Percentiles rank a stretch among this genome's conserved stretches.
phyloP scores from a whole-genome alignment of 345 rosid genomes.

The Microcos paniculata region DNA sequence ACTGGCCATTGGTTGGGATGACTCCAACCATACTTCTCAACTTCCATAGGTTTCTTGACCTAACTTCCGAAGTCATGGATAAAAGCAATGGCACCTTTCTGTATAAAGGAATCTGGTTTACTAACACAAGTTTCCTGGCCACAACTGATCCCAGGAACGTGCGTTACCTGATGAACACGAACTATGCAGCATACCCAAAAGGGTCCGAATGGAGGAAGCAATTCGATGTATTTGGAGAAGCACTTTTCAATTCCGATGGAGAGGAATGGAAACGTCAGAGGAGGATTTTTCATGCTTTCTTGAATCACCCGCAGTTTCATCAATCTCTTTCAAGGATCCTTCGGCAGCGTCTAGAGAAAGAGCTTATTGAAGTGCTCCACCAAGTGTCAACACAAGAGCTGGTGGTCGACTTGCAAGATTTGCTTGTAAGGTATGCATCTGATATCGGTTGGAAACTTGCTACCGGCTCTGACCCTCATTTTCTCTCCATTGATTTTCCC shows the following conservation, averaged over 20 bases:
- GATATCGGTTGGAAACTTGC: neutral
- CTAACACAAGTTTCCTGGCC: neutral
- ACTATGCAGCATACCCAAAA: neutral
- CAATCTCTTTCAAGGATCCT: neutral
- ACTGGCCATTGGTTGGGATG: constrained; percentile 6
- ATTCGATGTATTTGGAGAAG: constrained; percentile 1
- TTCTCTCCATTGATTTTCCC: neutral
- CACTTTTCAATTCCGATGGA: constrained; percentile 10
- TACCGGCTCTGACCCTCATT: neutral
- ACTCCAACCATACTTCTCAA: neutral
- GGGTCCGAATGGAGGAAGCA: constrained; percentile 9
- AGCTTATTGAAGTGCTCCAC: constrained; percentile 6
- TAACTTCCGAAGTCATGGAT: neutral
- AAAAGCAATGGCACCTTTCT: neutral
- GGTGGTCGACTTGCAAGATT: constrained; percentile 20
- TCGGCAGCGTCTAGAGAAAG: neutral
- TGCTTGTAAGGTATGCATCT: neutral
- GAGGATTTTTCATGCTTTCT: neutral
- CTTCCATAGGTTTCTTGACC: neutral
- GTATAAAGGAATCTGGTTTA: neutral
- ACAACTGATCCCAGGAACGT: constrained; percentile 9
- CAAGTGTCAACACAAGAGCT: neutral
- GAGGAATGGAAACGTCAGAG: constrained; percentile 22
- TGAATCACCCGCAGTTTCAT: neutral
- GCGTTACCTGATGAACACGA: neutral